Evolutionary conservation across 2,329 filamentous ascomycete species (phyloP), one percentile per base, ranked within the genome.

Genomic region (Sphaceloma murrayae): DNA sequence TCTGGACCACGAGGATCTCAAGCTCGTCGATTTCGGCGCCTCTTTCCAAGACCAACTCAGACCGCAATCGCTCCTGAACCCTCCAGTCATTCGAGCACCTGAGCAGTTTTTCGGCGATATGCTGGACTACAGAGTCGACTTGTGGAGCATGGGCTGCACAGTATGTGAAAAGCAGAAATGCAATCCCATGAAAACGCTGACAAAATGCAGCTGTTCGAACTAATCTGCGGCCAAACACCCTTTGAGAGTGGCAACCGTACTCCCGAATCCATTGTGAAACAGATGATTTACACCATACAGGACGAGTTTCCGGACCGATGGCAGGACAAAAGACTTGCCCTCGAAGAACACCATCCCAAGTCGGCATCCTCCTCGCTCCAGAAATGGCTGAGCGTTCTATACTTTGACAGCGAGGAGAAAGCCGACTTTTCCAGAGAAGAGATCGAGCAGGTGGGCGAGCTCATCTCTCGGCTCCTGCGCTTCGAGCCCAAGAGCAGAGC

Each of bases 21-120:
- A 62, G 33, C 56, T 63, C n/a, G 49, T 65, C 8, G 62, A 67
- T 46, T 65, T 65, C 45, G 61, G 63, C 1, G 53, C 64, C 51
- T 62, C 62, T 30, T 66, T 66, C 45, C 47, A 47, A 8, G 31
- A 3, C 8, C 13, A 50, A 9, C 44, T 54, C 2, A 5, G 18
- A 13, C 59, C 61, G 43, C 11, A 51, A 30, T 53, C 48, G 3
- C 53, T 66, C 8, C 51, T 62, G 32, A 65, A 58, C 19, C 64
- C 60, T 8, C 46, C 65, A 31, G 2, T 45, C 43, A 30, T 66
- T 42, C 56, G 58, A 8, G 57, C 63, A 32, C 63, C 64, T 1
- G 63, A 67, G 51, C 49, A 62, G 39, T 55, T 67, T 17, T 64
- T 67, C 43, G 31, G 52, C 34, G 61, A 66, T 18, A 44, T 38